Conservation (phyloP, 257 asterid species). For the Solanum acaule region DNA sequence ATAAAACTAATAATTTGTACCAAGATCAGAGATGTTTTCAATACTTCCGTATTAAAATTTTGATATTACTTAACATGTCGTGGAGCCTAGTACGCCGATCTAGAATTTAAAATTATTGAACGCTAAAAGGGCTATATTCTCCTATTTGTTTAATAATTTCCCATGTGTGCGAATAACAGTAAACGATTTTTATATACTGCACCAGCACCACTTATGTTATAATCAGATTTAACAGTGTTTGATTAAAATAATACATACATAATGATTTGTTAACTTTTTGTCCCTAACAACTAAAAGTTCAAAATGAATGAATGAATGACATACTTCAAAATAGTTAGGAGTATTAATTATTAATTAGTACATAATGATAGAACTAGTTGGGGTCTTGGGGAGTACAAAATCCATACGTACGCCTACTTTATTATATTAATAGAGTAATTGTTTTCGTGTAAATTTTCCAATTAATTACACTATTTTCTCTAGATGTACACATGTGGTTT, state of each 20-base stretch:
- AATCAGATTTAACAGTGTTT: too few species aligned
- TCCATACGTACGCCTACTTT: neutral
- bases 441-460: neutral
- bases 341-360: neutral
- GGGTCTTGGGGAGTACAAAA: neutral
- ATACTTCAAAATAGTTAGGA: neutral
- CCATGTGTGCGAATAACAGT: too few species aligned
- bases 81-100: neutral
- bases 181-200: too few species aligned
- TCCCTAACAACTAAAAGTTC: neutral
- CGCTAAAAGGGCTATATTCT: neutral
- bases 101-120: neutral
- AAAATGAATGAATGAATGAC: neutral
- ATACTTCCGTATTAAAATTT: neutral
- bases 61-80: too few species aligned
- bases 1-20: too few species aligned
- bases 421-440: neutral
- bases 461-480: neutral
- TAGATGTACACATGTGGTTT: neutral
- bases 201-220: too few species aligned
- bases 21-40: too few species aligned
- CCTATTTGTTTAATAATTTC: neutral
- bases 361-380: neutral
- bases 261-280: neutral
- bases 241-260: neutral